These are phyloP conservation scores for Mesotaenium endlicherianum DNA, from an alignment of 139 green algal genomes.

Conservation along the genomic window DNA sequence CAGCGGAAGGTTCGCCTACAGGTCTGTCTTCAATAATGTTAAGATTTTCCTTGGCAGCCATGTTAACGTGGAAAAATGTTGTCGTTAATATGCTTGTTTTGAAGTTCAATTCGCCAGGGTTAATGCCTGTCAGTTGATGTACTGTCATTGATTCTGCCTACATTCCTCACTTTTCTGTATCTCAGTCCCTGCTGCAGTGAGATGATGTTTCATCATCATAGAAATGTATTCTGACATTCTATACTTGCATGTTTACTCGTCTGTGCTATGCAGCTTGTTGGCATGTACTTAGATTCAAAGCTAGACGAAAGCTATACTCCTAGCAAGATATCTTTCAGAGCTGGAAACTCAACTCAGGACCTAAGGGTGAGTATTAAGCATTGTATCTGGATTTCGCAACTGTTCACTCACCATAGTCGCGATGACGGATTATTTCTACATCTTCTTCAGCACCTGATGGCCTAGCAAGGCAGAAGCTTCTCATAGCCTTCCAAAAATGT, in stretches of 20 bases:
- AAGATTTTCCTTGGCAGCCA: not conserved
- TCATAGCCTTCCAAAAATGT: not conserved
- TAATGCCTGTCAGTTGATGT: not conserved
- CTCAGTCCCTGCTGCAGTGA: not conserved
- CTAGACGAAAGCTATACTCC: constrained; percentile 97
- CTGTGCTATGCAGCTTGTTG: constrained; percentile 67
- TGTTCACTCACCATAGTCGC: not conserved
- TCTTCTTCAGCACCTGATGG: not conserved
- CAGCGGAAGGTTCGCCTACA: constrained; percentile 70
- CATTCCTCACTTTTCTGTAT: not conserved
- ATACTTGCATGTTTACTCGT: not conserved
- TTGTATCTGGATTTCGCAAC: not conserved
- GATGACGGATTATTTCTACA: not conserved
- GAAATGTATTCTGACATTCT: not conserved
- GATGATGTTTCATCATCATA: not conserved
- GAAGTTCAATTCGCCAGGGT: not conserved
- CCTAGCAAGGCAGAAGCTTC: not conserved
- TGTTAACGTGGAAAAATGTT: not conserved
- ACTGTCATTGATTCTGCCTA: not conserved
- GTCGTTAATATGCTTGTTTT: not conserved
- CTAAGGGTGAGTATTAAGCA: constrained; percentile 36
- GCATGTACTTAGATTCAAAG: constrained; percentile 87
- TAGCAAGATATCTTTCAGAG: constrained; percentile 75
- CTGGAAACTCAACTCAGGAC: constrained; percentile 76
- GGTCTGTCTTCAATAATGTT: constrained; percentile 46